Evolutionary conservation across 306 rosid genomes (phyloP).

Genomic region (Vigna trinervia): DNA sequence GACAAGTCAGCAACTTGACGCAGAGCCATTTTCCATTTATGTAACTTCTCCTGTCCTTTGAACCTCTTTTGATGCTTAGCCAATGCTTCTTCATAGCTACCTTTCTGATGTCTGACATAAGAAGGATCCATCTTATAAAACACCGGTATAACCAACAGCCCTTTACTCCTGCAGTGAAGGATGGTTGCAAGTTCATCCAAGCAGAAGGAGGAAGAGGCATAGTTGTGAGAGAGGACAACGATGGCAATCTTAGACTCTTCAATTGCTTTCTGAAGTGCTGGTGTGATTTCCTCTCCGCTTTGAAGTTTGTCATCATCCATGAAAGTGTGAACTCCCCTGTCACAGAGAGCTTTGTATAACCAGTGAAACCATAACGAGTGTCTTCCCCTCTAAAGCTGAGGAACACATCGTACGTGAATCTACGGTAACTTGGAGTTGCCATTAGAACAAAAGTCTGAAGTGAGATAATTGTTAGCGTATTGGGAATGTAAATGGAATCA

Average conservation of each 20-base stretch:
- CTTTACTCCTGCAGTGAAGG: neutral
- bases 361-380: neutral
- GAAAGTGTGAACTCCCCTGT: neutral
- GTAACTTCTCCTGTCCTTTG: neutral
- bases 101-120: no score
- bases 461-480: neutral
- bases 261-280: neutral
- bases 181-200: neutral
- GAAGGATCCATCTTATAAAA: no score
- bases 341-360: neutral
- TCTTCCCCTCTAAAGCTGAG: neutral
- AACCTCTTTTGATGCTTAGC: neutral
- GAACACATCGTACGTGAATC: neutral
- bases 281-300: neutral
- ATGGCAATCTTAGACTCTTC: neutral
- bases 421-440: neutral
- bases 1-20: neutral
- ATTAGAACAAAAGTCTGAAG: no score
- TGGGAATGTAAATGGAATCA: no score
- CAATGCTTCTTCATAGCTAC: neutral
- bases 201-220: neutral
- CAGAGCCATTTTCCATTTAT: neutral
- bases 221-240: neutral
- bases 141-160: neutral
- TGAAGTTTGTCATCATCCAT: neutral